Evolutionary conservation across 805 yeast species (phyloP).

Genomic region (Kodamaea sagamina): DNA sequence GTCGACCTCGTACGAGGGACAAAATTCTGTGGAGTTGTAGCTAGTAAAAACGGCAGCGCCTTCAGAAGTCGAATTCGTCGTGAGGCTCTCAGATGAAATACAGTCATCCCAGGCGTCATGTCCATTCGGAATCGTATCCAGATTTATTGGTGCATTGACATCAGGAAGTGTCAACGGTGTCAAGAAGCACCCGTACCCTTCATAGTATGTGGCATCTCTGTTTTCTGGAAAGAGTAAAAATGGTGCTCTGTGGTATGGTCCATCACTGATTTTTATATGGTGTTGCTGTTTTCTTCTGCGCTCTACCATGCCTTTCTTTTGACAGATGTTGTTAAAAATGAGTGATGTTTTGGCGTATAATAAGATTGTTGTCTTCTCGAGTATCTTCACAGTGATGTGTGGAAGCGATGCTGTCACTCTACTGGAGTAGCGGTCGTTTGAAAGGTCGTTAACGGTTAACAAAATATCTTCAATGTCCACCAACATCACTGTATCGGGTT

Average conservation of each 20-base stretch:
- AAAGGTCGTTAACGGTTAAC: slow-evolving; percentile 64
- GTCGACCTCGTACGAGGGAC: slow-evolving; percentile 31
- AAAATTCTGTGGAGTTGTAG: slow-evolving; percentile 15
- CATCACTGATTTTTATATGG: slow-evolving; percentile 72
- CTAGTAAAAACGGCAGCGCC: not conserved
- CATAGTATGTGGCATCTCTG: slow-evolving; percentile 50
- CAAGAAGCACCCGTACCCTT: slow-evolving; percentile 51
- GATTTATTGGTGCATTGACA: slow-evolving; percentile 52
- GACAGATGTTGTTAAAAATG: slow-evolving; percentile 58
- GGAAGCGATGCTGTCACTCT: slow-evolving; percentile 55
- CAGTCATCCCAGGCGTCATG: slow-evolving; percentile 3
- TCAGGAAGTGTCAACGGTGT: slow-evolving; percentile 67
- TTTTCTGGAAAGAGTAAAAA: slow-evolving; percentile 60
- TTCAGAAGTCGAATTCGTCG: not conserved
- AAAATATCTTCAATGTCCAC: slow-evolving; percentile 25
- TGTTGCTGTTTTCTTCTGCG: slow-evolving; percentile 57
- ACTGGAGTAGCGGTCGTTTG: slow-evolving; percentile 63
- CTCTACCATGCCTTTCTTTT: slow-evolving; percentile 48
- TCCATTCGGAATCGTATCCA: not conserved
- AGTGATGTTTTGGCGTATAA: slow-evolving; percentile 55
- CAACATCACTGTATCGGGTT: slow-evolving; percentile 19
- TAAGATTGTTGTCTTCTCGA: slow-evolving; percentile 23
- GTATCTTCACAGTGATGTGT: slow-evolving; percentile 36
- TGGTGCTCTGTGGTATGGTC: slow-evolving; percentile 78
- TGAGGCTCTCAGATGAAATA: not conserved